Evolutionary conservation across 768 basidiomycete genomes (phyloP).

Genomic region (Tylopilus rubrobrunneus): DNA sequence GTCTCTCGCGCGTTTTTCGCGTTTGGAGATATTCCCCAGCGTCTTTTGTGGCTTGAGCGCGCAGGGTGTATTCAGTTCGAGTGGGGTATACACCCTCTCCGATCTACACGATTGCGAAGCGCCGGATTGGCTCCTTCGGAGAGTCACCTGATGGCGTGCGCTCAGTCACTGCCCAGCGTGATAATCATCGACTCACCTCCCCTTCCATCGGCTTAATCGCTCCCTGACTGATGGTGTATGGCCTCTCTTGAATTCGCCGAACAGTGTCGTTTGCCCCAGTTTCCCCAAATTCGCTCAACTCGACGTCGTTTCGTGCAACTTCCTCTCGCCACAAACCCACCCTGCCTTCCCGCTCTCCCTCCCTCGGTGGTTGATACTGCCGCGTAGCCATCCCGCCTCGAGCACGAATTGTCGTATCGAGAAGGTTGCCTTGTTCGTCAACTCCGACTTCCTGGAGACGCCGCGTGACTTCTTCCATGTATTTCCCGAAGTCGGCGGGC

Average conservation of each 20-base stretch:
- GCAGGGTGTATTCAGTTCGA: conserved; percentile 15
- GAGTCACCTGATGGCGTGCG: conserved; percentile 10
- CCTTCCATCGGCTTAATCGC: conserved; percentile 16
- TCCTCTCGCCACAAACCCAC: conserved; percentile 57
- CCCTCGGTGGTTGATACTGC: conserved; percentile 11
- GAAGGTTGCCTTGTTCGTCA: conserved; percentile 28
- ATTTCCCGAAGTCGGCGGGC: conserved; percentile 25
- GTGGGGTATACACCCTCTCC: conserved; percentile 22
- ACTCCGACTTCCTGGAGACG: conserved; percentile 33
- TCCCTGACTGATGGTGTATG: conserved; percentile 9
- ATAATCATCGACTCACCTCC: conserved; percentile 18
- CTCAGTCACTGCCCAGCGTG: neutral
- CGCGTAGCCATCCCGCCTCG: conserved; percentile 2
- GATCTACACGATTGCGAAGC: conserved; percentile 23
- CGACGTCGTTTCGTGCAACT: conserved; percentile 37
- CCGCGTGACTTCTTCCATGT: conserved; percentile 32
- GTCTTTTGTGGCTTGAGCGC: conserved; percentile 19
- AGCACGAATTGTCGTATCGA: conserved; percentile 14
- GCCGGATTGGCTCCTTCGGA: conserved; percentile 20
- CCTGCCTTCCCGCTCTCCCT: conserved; percentile 27
- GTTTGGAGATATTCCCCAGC: conserved; percentile 9
- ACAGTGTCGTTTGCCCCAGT: conserved; percentile 11
- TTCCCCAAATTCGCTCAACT: conserved; percentile 22
- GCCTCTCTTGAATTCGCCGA: conserved; percentile 11
- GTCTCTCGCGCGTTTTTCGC: conserved; percentile 15